Evolutionary conservation across 495 filamentous ascomycete species (phyloP), one percentile per base, ranked within the genome.

Genomic region (Aspergillus cristatus): DNA sequence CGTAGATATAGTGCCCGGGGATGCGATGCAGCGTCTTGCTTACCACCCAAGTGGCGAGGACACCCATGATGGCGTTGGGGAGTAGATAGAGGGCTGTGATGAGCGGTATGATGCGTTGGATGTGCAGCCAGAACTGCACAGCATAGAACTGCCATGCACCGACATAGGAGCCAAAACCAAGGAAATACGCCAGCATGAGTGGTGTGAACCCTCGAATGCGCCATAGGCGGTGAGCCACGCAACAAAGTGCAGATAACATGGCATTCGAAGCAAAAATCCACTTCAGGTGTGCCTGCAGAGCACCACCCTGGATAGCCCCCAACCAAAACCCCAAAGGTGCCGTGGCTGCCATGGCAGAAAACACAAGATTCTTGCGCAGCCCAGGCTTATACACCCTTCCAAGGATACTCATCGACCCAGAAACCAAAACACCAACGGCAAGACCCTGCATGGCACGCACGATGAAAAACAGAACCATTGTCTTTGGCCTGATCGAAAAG

Each of bases 131-230:
- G 48, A 69, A 73, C 34, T 71, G 67, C n/a, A 71, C 52, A 7
- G 61, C 65, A 40, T 69, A 73, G 47, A 71, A 71, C 32, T 73
- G 69, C 66, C 66, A 73, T 5, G 55, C 59, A 6, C 68, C 67
- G 15, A 57, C 58, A 47, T 53, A 70, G 18, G 54, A 57, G 1
- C 69, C 69, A 20, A 63, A 73, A 0, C 66, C 67, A 0, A 73
- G 44, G 45, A 68, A 68, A 43, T 71, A 73, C 6, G 69, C 58
- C 1, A 65, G 36, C 46, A 73, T 61, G 4, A 73, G 45, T 0
- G 69, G 62, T 2, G 65, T 62, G 41, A 73, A 73, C 8, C 69
- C 67, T 47, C 0, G 42, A 37, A 26, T 61, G 54, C 5, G 57
- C 54, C 7, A 52, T 45, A 0, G 57, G 57, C 0, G 12, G 50